Conservation (phyloP, 1,284 basidiomycete species). For the Ceratobasidium sp. region DNA sequence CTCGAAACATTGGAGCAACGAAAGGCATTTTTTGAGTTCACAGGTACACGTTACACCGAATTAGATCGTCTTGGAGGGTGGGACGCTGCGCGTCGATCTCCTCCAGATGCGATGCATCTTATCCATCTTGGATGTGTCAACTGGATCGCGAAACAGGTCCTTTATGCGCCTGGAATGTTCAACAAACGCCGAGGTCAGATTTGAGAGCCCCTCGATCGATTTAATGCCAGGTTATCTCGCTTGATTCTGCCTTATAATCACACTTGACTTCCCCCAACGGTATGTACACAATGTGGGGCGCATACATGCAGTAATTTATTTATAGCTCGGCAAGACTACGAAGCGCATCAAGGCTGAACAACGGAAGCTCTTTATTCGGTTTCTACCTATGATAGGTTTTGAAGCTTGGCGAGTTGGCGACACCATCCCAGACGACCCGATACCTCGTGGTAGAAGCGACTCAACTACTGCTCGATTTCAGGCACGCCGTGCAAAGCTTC, state of each 20-base stretch:
- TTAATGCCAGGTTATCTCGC: neutral
- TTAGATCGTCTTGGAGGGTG: slow-evolving; percentile 16
- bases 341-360: slow-evolving; percentile 25
- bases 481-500: neutral
- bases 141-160: slow-evolving; percentile 31
- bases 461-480: slow-evolving; percentile 1
- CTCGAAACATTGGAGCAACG: neutral
- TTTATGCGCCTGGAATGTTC: slow-evolving; percentile 22
- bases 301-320: neutral
- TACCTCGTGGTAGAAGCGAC: neutral
- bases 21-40: slow-evolving; percentile 5
- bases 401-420: slow-evolving; percentile 5
- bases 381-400: neutral
- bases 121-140: slow-evolving; percentile 24
- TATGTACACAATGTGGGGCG: neutral
- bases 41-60: slow-evolving; percentile 13
- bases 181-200: neutral
- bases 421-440: neutral
- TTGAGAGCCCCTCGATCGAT: neutral
- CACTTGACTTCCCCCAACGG: slow-evolving; percentile 12
- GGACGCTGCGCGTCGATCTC: neutral
- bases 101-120: slow-evolving; percentile 34
- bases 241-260: neutral
- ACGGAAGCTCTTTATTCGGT: slow-evolving; percentile 2
- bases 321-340: slow-evolving; percentile 21